Base-by-base conservation (phyloP, 2,329 filamentous ascomycete genomes). In the Fusarium sp. region DNA sequence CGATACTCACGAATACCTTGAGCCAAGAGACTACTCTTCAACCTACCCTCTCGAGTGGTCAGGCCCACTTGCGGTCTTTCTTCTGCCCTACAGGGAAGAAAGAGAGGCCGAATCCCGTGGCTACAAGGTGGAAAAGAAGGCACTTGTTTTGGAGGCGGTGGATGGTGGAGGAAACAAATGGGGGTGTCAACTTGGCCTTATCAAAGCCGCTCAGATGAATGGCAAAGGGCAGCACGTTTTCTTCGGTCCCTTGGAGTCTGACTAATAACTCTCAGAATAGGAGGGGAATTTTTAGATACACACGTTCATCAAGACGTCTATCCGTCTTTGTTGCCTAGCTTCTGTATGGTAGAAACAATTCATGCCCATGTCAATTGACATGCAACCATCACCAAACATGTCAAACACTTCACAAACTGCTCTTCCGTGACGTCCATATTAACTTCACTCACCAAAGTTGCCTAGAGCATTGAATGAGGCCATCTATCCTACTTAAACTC, bases 141-240 rank as follows among this genome's bases (percentile, higher is more conserved):
- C 13, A 11, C 9, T 47, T 8, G 18, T 47, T 2, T 22, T 47
- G 26, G 45, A 47, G 20, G 9, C 11, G 9, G 20, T 17, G 14
- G 2, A 3, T n/a, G 24, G 24, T 28, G 45, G 10, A 48, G 4
- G 4, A 30, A 22, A 8, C 13, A 48, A 3, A 4, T 30, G 9
- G 26, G 45, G 20, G 0, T 0, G 0, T 17, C 20, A 12, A 22
- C 20, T 48, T 8, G 26, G 45, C 3, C 45, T 8, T 10, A 30
- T 30, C 10, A 30, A 30, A n/a, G 10, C 26, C 14, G 20, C 6
- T 30, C 45, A 48, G 26, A 30, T 48, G 26, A 48, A 48, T 48
- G 45, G 45, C 18, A 10, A 6, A 0, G 45, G 45, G 14, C 45
- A 30, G 20, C 45, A 48, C 3, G 20, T 48, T 17, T 48, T 48